Evolutionary conservation across 139 green algal species (phyloP).

Genomic region (Marvania coccoides): DNA sequence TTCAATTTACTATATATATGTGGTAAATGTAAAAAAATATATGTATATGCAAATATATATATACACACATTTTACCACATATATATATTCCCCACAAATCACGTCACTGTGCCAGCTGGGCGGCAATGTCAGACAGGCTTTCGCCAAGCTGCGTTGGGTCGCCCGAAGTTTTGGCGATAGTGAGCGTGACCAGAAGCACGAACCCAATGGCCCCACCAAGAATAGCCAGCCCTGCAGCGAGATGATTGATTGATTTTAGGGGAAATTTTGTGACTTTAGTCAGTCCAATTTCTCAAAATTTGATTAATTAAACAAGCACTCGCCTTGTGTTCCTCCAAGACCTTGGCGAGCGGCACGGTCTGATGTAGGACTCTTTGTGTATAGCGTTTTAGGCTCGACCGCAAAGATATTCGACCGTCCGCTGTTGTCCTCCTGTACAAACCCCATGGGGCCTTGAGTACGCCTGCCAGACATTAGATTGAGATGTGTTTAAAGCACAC

Average conservation of each 20-base stretch:
- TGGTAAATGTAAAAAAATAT: not conserved
- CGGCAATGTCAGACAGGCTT: constrained; percentile 6
- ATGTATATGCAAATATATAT: not conserved
- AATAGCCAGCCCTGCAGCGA: not conserved
- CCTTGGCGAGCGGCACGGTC: constrained; percentile 8
- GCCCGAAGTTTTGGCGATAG: not conserved
- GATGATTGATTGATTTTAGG: not conserved
- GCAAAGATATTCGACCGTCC: too few relatives aligned
- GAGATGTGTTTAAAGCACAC: too few relatives aligned
- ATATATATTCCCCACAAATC: not conserved
- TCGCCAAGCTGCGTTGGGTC: not conserved
- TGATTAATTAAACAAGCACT: not conserved
- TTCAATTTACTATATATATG: too few relatives aligned
- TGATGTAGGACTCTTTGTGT: not conserved
- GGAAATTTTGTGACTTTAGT: not conserved
- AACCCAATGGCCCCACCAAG: not conserved
- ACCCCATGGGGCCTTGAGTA: too few relatives aligned
- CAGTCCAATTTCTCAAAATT: not conserved
- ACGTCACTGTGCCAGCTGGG: not conserved
- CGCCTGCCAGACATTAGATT: too few relatives aligned
- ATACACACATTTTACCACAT: not conserved
- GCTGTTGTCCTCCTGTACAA: too few relatives aligned
- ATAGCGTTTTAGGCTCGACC: too few relatives aligned
- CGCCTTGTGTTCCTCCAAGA: constrained; percentile 1
- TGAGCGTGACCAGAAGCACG: too few relatives aligned